Base-by-base conservation (phyloP, 2,329 filamentous ascomycete species). In the Sclerotinia sclerotiorum region DNA sequence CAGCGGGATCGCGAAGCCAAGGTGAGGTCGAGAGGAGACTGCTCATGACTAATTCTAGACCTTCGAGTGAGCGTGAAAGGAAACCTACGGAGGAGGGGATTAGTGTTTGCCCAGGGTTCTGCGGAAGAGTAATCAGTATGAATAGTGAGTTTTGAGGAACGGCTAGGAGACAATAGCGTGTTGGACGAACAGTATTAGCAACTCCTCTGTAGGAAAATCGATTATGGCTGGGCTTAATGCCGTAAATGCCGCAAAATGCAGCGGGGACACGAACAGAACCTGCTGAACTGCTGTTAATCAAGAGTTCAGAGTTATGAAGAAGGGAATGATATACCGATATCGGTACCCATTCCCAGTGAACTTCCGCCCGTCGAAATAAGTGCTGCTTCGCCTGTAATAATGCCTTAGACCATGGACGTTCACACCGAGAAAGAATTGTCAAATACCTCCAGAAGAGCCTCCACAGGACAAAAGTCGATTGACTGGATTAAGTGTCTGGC, bases 1-100 rank as follows among this genome's bases (percentile, higher is more conserved):
- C 85, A 0, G 86, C 78, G 0, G 89, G 88, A 74, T 92, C 89
- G 68, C 84, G 78, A 1, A 85, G 77, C 89, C 89, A 92, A 0
- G 89, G 89, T 65, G 85, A 73, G 29, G 82, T 82, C 6, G 79
- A 79, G 1, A 92, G 77, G 0, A 90, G 74, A 0, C 83, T 79
- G 70, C 84, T 82, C 2, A 86, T 81, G 2, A 87, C 73, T 1
- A 90, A 77, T 32, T 82, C 81, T 5, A 90, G 74, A 0, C 82
- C 83, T 1, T 80, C 79, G 1, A 84, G 77, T 0, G 84, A 86
- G 0, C 83, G 83, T 0, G 85, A 84, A 21, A 92, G 76, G 0
- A 87, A 86, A 0, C 88, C 89, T 13, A 89, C 82, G 0, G 88
- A 85, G 0, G 85, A 88, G 3, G 85, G 78, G 21, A 89, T 81